A percentile compares a stretch with the other conserved stretches of the same genome.
Evolutionary conservation across 768 basidiomycete genomes (phyloP).

Genomic region (Paxillus rubicundulus): DNA sequence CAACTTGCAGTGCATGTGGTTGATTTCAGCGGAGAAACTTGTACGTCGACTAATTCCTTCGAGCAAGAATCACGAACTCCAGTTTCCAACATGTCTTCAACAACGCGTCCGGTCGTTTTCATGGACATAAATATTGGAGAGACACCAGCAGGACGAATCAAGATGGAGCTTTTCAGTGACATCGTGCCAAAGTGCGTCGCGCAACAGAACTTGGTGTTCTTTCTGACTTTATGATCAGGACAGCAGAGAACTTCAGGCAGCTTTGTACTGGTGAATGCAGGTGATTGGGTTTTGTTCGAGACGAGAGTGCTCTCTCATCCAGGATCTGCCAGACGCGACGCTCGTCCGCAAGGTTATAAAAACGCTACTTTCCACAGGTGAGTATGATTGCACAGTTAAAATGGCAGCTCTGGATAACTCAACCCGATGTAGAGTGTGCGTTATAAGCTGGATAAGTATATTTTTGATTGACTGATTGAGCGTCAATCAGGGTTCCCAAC

Average conservation of each 20-base stretch:
- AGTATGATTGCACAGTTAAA: conserved; percentile 20
- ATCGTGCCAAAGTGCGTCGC: conserved; percentile 83
- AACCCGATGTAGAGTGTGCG: conserved; percentile 63
- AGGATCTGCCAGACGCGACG: conserved; percentile 42
- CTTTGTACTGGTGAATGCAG: conserved; percentile 96
- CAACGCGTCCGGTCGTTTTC: conserved; percentile 85
- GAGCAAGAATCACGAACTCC: background rate
- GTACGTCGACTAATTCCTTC: background rate
- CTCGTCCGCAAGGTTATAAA: conserved; percentile 89
- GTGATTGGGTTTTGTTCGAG: conserved; percentile 39
- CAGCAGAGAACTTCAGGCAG: conserved; percentile 97
- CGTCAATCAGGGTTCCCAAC: conserved; percentile 63
- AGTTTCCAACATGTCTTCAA: conserved; percentile 38
- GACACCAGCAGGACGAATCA: conserved; percentile 90
- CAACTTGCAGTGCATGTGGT: no score
- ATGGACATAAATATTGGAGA: conserved; percentile 98
- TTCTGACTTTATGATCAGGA: conserved; percentile 46
- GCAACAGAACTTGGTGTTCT: background rate
- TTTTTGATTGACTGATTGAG: background rate
- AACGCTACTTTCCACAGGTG: conserved; percentile 90
- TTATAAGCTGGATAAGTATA: conserved; percentile 3
- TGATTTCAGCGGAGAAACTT: no score
- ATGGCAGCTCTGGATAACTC: conserved; percentile 3
- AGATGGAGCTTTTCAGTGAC: conserved; percentile 97
- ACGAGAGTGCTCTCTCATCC: conserved; percentile 5